phyloP scores from a whole-genome alignment of 2,329 filamentous ascomycete species.

The Clonostachys byssicola region DNA sequence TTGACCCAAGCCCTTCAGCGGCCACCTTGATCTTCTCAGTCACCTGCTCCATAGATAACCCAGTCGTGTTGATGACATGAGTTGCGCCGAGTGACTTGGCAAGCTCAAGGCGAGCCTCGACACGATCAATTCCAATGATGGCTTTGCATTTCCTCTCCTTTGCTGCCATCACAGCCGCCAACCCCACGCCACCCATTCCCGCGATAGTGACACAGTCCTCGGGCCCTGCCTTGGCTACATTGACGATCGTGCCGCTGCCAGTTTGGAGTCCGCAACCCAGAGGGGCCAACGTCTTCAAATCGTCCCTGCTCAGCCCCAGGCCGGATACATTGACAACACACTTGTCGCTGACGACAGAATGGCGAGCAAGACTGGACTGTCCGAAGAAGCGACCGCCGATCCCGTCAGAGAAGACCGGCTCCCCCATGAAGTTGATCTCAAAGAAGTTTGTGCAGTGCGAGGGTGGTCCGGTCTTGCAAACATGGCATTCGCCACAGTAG shows the following conservation, averaged over 20 bases:
- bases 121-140: slow-evolving; percentile 22
- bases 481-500: slow-evolving; percentile 32
- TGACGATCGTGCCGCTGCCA: slow-evolving; percentile 25
- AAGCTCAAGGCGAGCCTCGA: slow-evolving; percentile 15
- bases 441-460: slow-evolving; percentile 45
- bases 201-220: slow-evolving; percentile 21
- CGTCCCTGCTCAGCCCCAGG: slow-evolving; percentile 7
- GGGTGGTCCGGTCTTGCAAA: slow-evolving; percentile 36
- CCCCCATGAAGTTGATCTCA: slow-evolving; percentile 37
- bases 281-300: background rate
- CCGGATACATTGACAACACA: background rate
- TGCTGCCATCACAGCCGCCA: slow-evolving; percentile 25
- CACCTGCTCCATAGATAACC: slow-evolving; percentile 13
- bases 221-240: slow-evolving; percentile 15
- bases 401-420: slow-evolving; percentile 8
- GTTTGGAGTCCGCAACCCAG: slow-evolving; percentile 28
- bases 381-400: slow-evolving; percentile 28
- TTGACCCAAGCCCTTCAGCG: slow-evolving; percentile 38
- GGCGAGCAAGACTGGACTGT: slow-evolving; percentile 34
- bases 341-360: background rate
- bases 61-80: slow-evolving; percentile 16
- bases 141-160: slow-evolving; percentile 14
- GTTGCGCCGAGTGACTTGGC: slow-evolving; percentile 24
- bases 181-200: slow-evolving; percentile 25
- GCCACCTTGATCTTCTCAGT: slow-evolving; percentile 22